Evolutionary conservation across 805 yeast species (phyloP), one percentile per base, ranked within the genome.

Genomic region (Scheffersomyces ergatensis): DNA sequence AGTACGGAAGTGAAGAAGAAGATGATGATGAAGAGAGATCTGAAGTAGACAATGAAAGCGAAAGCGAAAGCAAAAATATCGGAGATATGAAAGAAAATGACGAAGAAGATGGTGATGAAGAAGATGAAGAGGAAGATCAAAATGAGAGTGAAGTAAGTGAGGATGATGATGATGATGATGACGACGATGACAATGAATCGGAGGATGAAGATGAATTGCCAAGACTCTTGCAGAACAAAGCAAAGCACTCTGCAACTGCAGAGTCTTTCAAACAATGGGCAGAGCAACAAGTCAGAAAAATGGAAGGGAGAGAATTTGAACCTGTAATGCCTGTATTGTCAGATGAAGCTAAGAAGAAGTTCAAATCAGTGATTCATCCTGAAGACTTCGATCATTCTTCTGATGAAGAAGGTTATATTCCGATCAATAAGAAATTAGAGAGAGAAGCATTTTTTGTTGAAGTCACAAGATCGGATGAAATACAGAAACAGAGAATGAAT

Each of bases 241-340:
- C 74, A 31, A 64, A 67, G 27, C 82, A 72, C 46, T 67, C 75
- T 0, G 57, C 71, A 23, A 66, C 50, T 0, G 73, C 72, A 2
- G 46, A 64, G 34, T 76, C 80, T 14, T 93, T 93, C 70, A 87
- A 86, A 62, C 77, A 77, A 15, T 93, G 99, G 98, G 97, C 97
- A 0, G 86, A 83, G 49, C 63, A 74, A 26, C 86, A 85, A 53
- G 77, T 82, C 3, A 78, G 83, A 43, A 70, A 76, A 45, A 64
- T 80, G 30, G 87, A 80, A 49, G 89, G 86, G 1, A 70, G 82
- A 19, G 73, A 76, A 5, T 35, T 25, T 13, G 79, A 61, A 34
- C 54, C 60, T 44, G 62, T 64, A 1, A 68, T 74, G 36, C 69
- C 80, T 3, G 77, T 71, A 2, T 69, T 77, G 2, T 72, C 76